Evolutionary conservation across 169 alveolate genomes (phyloP).

Genomic region (Besnoitia besnoiti): DNA sequence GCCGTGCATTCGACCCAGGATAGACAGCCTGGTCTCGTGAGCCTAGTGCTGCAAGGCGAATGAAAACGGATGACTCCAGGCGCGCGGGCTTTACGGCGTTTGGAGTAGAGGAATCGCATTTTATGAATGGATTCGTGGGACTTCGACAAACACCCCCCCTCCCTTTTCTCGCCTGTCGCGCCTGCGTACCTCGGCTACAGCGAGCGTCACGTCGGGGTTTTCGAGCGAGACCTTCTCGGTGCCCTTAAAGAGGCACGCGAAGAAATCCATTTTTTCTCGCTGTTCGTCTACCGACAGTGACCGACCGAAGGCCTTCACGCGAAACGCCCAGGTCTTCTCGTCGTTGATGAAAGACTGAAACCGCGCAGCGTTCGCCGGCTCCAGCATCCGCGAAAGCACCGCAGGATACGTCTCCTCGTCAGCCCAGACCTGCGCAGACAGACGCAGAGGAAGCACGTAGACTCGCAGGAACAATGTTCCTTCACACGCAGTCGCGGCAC

Average conservation of each 20-base stretch:
- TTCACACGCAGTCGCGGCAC: no score
- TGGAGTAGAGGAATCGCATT: no score
- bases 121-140: no score
- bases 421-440: slow-evolving; percentile 65
- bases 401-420: slow-evolving; percentile 36
- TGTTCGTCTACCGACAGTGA: slow-evolving; percentile 34
- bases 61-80: no score
- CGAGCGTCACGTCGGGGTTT: slow-evolving; percentile 40
- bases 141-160: no score
- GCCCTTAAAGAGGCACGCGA: slow-evolving; percentile 6
- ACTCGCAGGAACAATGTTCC: no score
- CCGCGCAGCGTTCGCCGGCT: neutral
- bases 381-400: neutral
- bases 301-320: slow-evolving; percentile 45
- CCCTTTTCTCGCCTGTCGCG: no score
- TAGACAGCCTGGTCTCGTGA: no score
- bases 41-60: no score
- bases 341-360: slow-evolving; percentile 21
- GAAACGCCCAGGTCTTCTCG: slow-evolving; percentile 57
- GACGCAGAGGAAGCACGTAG: neutral
- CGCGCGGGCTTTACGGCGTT: no score
- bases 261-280: slow-evolving; percentile 29
- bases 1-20: no score
- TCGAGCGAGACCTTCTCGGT: slow-evolving; percentile 17
- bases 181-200: slow-evolving; percentile 60